Evolutionary conservation across 1,284 basidiomycete genomes (phyloP), one percentile per base, ranked within the genome.

Genomic region (Puccinia brachypodii): DNA sequence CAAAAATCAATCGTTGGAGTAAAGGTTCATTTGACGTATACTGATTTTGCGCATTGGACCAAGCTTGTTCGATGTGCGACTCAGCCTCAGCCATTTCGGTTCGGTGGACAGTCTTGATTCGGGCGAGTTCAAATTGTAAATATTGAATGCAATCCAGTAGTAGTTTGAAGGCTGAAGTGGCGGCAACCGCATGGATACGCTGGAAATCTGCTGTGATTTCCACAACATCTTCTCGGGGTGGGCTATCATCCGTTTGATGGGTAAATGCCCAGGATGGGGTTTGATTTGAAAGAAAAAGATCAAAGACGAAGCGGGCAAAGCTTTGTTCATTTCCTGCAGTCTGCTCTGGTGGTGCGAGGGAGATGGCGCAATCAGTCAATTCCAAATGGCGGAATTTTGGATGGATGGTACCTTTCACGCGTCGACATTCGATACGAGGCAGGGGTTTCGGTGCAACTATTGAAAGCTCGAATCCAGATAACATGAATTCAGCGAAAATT

Each of bases 161-260:
- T 31, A 75, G 36, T 56, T 75, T 75, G 73, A 75, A 75, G 58
- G 73, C 73, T 60, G 73, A 75, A 31, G 53, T 75, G 47, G 73
- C 73, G 38, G 73, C 73, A 25, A 75, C 73, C 33, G 73, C 73
- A 56, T 75, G 73, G n/a, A 75, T 75, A 14, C 73, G 33, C 53
- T 60, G 73, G 33, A 75, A 75, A 60, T 75, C 73, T 33, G 73
- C 73, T 9, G 73, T 60, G 56, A 75, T 62, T 62, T 75, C 73
- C 9, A 75, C 16, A 4, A 42, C 47, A 62, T 75, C 56, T 60
- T 75, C 53, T 40, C 31, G 73, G 36, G n/a, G 25, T 36, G 14
- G 33, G 38, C 60, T 16, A 4, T 28, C 53, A 36, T 25, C 47
- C 9, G 69, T n/a, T 33, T 50, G 6, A 4, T 19, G 69, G 11